Evolutionary conservation across 768 basidiomycete species (phyloP).

Genomic region (Leccinum ochraceum): DNA sequence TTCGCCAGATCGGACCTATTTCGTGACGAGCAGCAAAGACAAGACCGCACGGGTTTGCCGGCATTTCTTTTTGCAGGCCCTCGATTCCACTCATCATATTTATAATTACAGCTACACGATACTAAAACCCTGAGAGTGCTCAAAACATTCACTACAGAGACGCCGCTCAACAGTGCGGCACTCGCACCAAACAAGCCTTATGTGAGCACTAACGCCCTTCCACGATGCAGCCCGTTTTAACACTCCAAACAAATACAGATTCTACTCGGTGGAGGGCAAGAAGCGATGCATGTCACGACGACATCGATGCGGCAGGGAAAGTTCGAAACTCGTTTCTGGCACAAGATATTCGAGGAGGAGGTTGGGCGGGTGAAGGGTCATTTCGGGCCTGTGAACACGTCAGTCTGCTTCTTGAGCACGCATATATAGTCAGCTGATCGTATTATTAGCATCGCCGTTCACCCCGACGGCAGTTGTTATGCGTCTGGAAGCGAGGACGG

Average conservation of each 20-base stretch:
- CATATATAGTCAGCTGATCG: conserved; percentile 5
- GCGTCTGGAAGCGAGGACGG: conserved; percentile 98
- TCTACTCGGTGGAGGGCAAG: conserved; percentile 94
- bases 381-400: conserved; percentile 97
- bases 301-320: conserved; percentile 93
- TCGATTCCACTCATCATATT: not conserved
- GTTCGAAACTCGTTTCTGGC: conserved; percentile 98
- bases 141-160: conserved; percentile 93
- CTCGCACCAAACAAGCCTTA: conserved; percentile 84
- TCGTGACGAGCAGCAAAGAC: conserved; percentile 95
- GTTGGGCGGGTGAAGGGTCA: conserved; percentile 97
- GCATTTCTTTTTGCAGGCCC: not conserved
- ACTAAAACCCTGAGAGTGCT: conserved; percentile 86
- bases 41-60: conserved; percentile 83
- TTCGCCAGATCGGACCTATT: conserved; percentile 88
- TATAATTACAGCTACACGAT: conserved; percentile 68
- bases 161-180: conserved; percentile 92
- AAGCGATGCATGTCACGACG: conserved; percentile 96
- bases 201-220: conserved; percentile 41
- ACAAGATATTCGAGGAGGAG: conserved; percentile 95
- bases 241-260: conserved; percentile 46
- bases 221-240: not conserved
- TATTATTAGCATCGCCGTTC: conserved; percentile 77
- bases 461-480: conserved; percentile 84
- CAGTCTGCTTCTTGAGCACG: conserved; percentile 34